Percentiles rank a stretch among this genome's conserved stretches.
phyloP scores from a whole-genome alignment of 345 rosid species.

The Bruguiera gymnorhiza region DNA sequence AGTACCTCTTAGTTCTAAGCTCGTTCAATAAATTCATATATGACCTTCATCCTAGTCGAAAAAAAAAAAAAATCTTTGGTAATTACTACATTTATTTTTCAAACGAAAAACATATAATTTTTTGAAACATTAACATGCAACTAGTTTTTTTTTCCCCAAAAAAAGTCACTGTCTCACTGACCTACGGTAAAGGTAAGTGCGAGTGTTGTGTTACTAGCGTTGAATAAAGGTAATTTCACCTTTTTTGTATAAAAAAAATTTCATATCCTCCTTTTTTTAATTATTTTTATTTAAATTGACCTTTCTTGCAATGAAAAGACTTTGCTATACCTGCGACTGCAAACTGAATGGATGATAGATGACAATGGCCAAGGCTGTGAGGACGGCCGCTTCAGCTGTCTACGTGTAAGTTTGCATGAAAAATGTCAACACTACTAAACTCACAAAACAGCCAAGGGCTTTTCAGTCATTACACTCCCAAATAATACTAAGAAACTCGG shows the following conservation, averaged over 20 bases:
- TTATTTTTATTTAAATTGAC: background rate
- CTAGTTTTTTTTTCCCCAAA: background rate
- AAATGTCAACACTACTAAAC: conserved; percentile 36
- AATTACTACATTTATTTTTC: no score
- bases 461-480: conserved; percentile 13
- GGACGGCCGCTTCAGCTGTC: conserved; percentile 34
- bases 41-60: no score
- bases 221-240: no score
- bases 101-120: no score
- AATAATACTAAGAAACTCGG: conserved; percentile 6
- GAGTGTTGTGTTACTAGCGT: no score
- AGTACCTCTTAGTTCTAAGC: no score
- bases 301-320: background rate
- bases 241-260: no score
- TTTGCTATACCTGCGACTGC: background rate
- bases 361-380: conserved; percentile 2
- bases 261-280: no score
- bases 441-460: conserved; percentile 5
- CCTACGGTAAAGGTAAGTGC: background rate
- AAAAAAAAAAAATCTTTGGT: no score
- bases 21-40: no score
- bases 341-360: background rate
- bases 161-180: background rate
- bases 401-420: conserved; percentile 56
- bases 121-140: no score